Evolutionary conservation across 2,329 filamentous ascomycete species (phyloP), one percentile per base, ranked within the genome.

Genomic region (Colletotrichum sidae): DNA sequence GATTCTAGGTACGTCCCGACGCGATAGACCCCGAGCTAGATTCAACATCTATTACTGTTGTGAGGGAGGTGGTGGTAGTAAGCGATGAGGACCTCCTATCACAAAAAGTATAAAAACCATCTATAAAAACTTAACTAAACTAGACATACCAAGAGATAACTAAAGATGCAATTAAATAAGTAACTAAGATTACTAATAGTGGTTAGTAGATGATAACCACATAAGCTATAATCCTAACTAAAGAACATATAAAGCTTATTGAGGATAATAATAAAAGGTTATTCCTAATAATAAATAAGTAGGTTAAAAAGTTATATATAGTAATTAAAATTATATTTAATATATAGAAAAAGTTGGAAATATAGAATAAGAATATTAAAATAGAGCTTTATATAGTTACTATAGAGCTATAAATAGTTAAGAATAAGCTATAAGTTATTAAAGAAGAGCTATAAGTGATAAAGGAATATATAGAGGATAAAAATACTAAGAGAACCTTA

Each of bases 21-120:
- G 55, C 45, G 35, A 57, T 50, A 8, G 55, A 49, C 8, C 15
- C 42, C 37, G 11, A 57, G 35, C 55, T 8, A 57, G 45, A 57
- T 17, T 49, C 11, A 9, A 49, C 35, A 12, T 57, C 55, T n/a
- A n/a, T n/a, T n/a, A n/a, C n/a, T n/a, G n/a, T n/a, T 10, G 4
- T 13, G 13, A 51, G 49, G 49, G 49, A 51, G n/a, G n/a, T n/a
- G 33, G 34, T 39, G 13, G 35, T 38, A 17, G 49, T 35, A 39
- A 35, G 49, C 49, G 49, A 51, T 15, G 34, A 51, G 49, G 49
- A 51, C 34, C 34, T 51, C 34, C 49, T 10, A 51, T 15, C 34
- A 51, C 35, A 2, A 51, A 51, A n/a, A 35, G 49, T 33, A 17
- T 17, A 38, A n/a, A 41, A 53, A 53, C 37, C 17, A 42, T 41